Conservation (phyloP, 768 basidiomycete species). For the Suillus clintonianus region DNA sequence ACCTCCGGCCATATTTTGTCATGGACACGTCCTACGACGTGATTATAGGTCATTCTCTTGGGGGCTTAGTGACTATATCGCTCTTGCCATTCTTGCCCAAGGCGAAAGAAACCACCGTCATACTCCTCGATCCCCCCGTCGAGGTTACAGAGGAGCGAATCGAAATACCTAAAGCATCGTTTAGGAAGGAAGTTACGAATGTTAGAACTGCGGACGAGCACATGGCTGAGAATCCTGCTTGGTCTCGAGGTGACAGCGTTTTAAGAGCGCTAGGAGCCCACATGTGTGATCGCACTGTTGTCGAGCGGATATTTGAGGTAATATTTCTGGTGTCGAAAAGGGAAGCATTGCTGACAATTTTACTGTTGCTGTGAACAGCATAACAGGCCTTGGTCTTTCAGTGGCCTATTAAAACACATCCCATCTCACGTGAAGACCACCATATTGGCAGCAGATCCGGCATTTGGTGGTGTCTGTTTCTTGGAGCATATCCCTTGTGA, state of each 20-base stretch:
- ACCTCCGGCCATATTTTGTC: constrained; percentile 14
- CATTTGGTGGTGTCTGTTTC: constrained; percentile 8
- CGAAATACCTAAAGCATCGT: background rate
- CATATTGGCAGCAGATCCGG: constrained; percentile 11
- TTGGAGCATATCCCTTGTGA: constrained; percentile 11
- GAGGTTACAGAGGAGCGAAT: background rate
- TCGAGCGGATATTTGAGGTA: constrained; percentile 9
- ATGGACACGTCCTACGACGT: constrained; percentile 10
- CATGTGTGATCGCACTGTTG: constrained; percentile 5
- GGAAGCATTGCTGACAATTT: background rate
- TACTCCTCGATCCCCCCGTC: constrained; percentile 14
- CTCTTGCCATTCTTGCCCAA: constrained; percentile 14
- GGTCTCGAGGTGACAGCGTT: constrained; percentile 9
- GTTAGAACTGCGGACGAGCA: background rate
- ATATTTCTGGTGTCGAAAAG: background rate
- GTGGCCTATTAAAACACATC: constrained; percentile 3
- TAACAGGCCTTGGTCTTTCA: constrained; percentile 16
- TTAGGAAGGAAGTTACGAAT: background rate
- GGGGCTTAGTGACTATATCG: constrained; percentile 10
- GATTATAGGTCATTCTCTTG: constrained; percentile 20
- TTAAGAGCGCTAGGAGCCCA: constrained; percentile 9
- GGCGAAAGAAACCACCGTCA: background rate
- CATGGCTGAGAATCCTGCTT: constrained; percentile 9
- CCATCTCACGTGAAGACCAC: constrained; percentile 9
- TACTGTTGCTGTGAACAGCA: constrained; percentile 3